phyloP scores from a whole-genome alignment of 2,329 filamentous ascomycete species.

The Pseudogymnoascus sp. region DNA sequence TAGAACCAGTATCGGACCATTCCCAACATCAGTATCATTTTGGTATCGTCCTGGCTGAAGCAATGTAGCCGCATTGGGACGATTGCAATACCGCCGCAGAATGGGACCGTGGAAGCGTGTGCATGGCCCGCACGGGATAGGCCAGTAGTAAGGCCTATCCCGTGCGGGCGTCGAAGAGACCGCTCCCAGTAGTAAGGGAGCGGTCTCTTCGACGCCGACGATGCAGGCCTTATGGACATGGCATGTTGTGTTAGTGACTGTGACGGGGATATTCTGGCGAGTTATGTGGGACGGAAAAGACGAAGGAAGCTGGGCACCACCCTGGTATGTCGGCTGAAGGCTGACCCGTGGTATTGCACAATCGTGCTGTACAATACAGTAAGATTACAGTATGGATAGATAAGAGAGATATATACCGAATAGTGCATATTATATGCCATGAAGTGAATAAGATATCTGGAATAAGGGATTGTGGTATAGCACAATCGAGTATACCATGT shows the following conservation, averaged over 20 bases:
- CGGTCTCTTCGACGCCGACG: background rate
- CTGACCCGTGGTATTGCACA: background rate
- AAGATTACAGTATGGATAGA: background rate
- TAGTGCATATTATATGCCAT: background rate
- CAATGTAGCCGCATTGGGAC: background rate
- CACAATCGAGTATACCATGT: background rate
- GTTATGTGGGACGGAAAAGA: background rate
- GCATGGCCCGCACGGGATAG: background rate
- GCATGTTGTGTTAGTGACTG: background rate
- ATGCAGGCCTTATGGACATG: background rate
- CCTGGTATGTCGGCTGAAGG: background rate
- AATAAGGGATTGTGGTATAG: background rate
- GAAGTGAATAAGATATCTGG: background rate
- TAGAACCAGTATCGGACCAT: background rate
- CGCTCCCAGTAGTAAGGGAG: no score
- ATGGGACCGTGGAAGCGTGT: background rate
- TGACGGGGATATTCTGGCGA: background rate
- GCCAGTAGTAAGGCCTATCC: no score
- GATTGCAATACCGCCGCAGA: background rate
- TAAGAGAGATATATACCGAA: background rate
- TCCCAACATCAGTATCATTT: background rate
- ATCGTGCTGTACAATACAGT: background rate
- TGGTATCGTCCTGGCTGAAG: background rate
- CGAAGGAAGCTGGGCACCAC: background rate
- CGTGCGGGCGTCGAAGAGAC: no score